Percentiles rank a stretch among this genome's conserved stretches.
Evolutionary conservation across 805 yeast species (phyloP).

Genomic region (Candida corydali): DNA sequence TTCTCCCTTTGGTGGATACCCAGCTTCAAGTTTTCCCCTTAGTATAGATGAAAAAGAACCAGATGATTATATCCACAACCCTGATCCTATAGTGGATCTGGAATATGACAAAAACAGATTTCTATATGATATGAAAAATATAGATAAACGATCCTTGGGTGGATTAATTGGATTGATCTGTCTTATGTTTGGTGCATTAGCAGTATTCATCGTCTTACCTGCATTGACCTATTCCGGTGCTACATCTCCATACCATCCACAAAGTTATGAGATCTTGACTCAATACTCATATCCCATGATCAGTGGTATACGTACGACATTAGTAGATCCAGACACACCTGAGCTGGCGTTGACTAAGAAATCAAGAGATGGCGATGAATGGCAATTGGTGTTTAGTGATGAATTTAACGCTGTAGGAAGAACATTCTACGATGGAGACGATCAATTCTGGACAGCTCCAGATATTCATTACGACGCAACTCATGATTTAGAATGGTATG

Average conservation of each 20-base stretch:
- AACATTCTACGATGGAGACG: conserved; percentile 42
- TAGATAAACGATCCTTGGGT: conserved; percentile 59
- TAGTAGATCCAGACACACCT: conserved; percentile 42
- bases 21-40: conserved; percentile 87
- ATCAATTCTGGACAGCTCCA: conserved; percentile 39
- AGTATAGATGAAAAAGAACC: conserved; percentile 90
- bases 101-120: conserved; percentile 71
- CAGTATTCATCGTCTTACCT: conserved; percentile 77
- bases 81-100: conserved; percentile 92
- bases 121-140: conserved; percentile 55
- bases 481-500: conserved; percentile 42
- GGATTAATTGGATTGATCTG: conserved; percentile 58
- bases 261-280: conserved; percentile 44
- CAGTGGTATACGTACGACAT: conserved; percentile 35
- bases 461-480: conserved; percentile 42
- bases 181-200: conserved; percentile 57
- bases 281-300: conserved; percentile 35
- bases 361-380: conserved; percentile 27
- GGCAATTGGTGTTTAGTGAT: conserved; percentile 38
- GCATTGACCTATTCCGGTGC: conserved; percentile 80
- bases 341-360: conserved; percentile 18
- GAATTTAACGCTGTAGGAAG: conserved; percentile 43
- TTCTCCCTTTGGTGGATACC: conserved; percentile 95
- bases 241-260: conserved; percentile 24
- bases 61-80: conserved; percentile 93